Evolutionary conservation across 495 filamentous ascomycete genomes (phyloP).

Genomic region (Daldinia grandis): DNA sequence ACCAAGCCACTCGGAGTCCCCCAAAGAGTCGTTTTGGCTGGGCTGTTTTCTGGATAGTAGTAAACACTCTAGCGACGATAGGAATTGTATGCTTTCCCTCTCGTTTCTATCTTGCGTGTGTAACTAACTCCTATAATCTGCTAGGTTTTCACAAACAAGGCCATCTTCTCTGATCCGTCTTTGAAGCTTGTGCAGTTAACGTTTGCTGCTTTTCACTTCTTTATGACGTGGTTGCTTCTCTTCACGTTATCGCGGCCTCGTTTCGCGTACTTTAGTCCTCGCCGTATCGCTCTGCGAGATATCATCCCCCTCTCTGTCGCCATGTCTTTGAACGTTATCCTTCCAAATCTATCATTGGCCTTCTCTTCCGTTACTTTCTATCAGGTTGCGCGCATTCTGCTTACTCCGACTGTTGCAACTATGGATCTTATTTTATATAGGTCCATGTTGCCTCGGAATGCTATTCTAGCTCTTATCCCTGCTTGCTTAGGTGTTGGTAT

Average conservation of each 20-base stretch:
- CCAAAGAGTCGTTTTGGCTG: conserved; percentile 41
- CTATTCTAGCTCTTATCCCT: conserved; percentile 66
- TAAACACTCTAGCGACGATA: conserved; percentile 69
- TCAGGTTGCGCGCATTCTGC: conserved; percentile 74
- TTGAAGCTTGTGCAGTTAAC: conserved; percentile 72
- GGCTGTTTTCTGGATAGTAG: conserved; percentile 62
- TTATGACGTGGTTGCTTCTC: conserved; percentile 71
- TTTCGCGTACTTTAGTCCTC: conserved; percentile 68
- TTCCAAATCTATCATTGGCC: conserved; percentile 77
- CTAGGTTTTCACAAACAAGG: conserved; percentile 83
- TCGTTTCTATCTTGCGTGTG: conserved; percentile 9
- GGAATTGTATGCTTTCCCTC: conserved; percentile 60
- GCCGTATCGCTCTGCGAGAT: conserved; percentile 60
- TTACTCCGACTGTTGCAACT: conserved; percentile 72
- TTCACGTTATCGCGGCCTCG: conserved; percentile 70
- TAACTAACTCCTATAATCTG: conserved; percentile 21
- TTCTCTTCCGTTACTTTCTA: conserved; percentile 79
- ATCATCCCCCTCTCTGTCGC: conserved; percentile 71
- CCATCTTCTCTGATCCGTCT: conserved; percentile 72
- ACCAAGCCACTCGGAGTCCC: conserved; percentile 27
- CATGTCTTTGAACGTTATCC: conserved; percentile 76
- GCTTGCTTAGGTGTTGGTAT: conserved; percentile 73
- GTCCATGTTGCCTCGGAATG: conserved; percentile 63
- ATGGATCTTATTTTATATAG: conserved; percentile 74
- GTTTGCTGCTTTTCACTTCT: conserved; percentile 78